Base-by-base conservation (phyloP, 257 asterid genomes). In the Solanum piurae region DNA sequence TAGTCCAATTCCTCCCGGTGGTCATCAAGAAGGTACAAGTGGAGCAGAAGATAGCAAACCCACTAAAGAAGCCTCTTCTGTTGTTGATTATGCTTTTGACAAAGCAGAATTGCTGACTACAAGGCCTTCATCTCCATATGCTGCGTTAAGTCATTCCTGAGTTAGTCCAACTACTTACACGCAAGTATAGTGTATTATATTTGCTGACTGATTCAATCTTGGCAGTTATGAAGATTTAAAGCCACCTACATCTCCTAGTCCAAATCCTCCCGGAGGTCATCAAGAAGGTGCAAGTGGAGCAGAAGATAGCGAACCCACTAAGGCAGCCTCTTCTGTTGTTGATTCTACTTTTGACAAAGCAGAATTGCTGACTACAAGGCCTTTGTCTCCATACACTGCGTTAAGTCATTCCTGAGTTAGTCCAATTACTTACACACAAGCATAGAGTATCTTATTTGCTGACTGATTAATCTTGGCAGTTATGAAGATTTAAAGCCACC, bases 401-500 rank as follows among this genome's bases (percentile, higher is more conserved):
- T 88, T 84, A 87, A 87, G 86, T 75, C 85, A 87, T 49, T 87
- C 60, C 34, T 40, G 74, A 46, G 46, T 38, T 58, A 34, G 29
- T 38, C 34, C 52, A 33, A 49, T 1, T 36, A 80, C 18, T 80
- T 29, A 29, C 3, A 9, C 10, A 0, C 69, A 46, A 46, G 29
- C 10, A 46, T 46, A 18, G 5, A 14, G 68, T 46, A 27, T 6
- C 42, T 89, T 29, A 62, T 86, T 86, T 84, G 86, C 52, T 37
- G 36, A 72, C 86, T 86, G 82, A 52, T 89, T 86, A 33, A 33
- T 88, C 6, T 88, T 86, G 71, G 64, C 92, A 94, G 94, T 83
- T 94, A 94, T 68, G 96, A 93, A 89, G 96, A 92, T 89, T 89
- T 93, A 89, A 94, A 93, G 86, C 98, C 96, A 46, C 95, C 96